phyloP scores from a whole-genome alignment of 768 basidiomycete species.

The Termitomyces titanicus region DNA sequence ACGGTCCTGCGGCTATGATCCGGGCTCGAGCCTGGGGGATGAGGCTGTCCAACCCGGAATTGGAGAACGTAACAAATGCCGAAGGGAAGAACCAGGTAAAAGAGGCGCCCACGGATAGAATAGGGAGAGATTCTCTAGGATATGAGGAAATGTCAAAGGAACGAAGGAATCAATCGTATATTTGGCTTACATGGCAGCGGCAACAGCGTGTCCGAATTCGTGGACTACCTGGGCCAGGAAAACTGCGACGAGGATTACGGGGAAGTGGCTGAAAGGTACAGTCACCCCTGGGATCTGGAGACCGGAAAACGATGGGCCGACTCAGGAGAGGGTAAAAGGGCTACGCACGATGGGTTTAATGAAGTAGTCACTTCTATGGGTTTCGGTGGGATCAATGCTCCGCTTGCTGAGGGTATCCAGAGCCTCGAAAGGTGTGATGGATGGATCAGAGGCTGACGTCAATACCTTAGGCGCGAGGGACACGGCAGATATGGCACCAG shows the following conservation, averaged over 20 bases:
- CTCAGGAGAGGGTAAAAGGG: not conserved
- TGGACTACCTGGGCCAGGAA: conserved; percentile 68
- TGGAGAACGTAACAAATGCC: conserved; percentile 67
- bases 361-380: conserved; percentile 2
- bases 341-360: conserved; percentile 31
- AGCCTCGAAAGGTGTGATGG: not conserved
- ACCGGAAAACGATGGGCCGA: not conserved
- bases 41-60: conserved; percentile 34
- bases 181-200: conserved; percentile 64
- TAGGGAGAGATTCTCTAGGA: conserved; percentile 59
- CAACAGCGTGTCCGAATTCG: conserved; percentile 76
- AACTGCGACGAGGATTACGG: conserved; percentile 59
- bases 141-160: not conserved
- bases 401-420: conserved; percentile 6
- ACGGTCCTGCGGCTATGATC: conserved; percentile 70
- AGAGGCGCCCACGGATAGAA: conserved; percentile 58
- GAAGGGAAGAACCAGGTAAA: conserved; percentile 65
- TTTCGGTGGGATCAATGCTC: not conserved
- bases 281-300: conserved; percentile 79
- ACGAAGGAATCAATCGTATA: not conserved
- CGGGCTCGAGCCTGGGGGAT: conserved; percentile 45
- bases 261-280: conserved; percentile 69
- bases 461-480: conserved; percentile 7
- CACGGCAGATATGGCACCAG: conserved; percentile 18
- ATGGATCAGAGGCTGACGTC: not conserved